Percentiles rank a stretch among this genome's conserved stretches.
Evolutionary conservation across 2,329 filamentous ascomycete species (phyloP).

Genomic region (Acephala macrosclerotiorum): DNA sequence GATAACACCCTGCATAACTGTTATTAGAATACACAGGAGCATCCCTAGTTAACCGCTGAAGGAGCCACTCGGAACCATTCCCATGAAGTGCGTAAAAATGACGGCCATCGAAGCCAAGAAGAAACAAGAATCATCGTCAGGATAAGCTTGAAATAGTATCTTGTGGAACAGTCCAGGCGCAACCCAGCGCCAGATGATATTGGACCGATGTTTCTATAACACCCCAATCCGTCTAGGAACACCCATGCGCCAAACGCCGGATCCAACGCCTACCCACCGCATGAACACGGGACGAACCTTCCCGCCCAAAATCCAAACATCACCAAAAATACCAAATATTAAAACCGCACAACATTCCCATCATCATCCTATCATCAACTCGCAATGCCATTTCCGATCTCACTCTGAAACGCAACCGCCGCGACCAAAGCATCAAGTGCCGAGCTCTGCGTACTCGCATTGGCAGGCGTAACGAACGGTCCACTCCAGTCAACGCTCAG

Average conservation of each 20-base stretch:
- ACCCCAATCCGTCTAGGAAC: not conserved
- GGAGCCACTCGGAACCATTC: not conserved
- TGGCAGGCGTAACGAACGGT: slow-evolving; percentile 57
- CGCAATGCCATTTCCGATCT: slow-evolving; percentile 19
- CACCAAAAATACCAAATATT: not conserved
- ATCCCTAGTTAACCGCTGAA: not conserved
- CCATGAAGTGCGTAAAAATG: not conserved
- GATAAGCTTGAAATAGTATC: not conserved
- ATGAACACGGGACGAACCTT: slow-evolving; percentile 16
- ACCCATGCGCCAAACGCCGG: slow-evolving; percentile 6
- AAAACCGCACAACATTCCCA: not conserved
- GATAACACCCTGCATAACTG: no score
- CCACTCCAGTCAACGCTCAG: slow-evolving; percentile 72
- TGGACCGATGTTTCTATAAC: not conserved
- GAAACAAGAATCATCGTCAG: not conserved
- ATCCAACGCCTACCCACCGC: not conserved
- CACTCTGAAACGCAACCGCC: slow-evolving; percentile 47
- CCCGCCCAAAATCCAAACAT: not conserved
- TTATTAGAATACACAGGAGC: no score
- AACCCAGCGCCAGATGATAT: not conserved
- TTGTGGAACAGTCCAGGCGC: not conserved
- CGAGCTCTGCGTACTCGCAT: slow-evolving; percentile 68
- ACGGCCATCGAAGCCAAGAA: not conserved
- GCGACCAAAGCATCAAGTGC: slow-evolving; percentile 74
- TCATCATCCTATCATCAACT: slow-evolving; percentile 6